phyloP scores from a whole-genome alignment of 2,329 filamentous ascomycete species.

The Penicillium sp. region DNA sequence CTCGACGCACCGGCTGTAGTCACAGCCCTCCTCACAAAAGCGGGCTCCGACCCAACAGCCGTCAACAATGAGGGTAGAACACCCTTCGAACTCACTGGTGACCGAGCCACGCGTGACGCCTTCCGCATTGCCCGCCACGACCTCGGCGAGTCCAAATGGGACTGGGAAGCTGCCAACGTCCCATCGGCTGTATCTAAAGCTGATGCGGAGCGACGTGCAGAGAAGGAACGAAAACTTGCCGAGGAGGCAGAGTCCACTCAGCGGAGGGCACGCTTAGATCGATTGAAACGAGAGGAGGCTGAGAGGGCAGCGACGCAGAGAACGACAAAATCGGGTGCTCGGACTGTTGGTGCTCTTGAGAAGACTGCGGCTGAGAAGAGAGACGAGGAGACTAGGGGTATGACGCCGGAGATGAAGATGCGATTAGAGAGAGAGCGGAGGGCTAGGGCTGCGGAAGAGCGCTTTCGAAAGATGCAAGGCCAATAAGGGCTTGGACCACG shows the following conservation, averaged over 20 bases:
- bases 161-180: conserved; percentile 74
- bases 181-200: conserved; percentile 65
- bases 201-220: conserved; percentile 66
- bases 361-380: conserved; percentile 77
- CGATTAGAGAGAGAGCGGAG: conserved; percentile 81
- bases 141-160: conserved; percentile 70
- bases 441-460: conserved; percentile 86
- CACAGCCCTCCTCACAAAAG: conserved; percentile 69
- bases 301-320: conserved; percentile 40
- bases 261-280: conserved; percentile 69
- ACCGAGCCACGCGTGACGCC: conserved; percentile 79
- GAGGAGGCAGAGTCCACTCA: conserved; percentile 66
- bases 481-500: conserved; percentile 13
- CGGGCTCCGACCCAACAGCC: conserved; percentile 67
- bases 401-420: conserved; percentile 83
- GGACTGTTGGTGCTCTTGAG: conserved; percentile 56
- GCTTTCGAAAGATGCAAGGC: conserved; percentile 64
- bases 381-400: conserved; percentile 76
- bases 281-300: conserved; percentile 62
- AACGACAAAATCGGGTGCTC: conserved; percentile 52
- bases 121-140: conserved; percentile 84
- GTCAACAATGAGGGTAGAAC: conserved; percentile 74
- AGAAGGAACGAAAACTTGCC: conserved; percentile 66
- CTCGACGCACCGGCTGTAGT: conserved; percentile 77
- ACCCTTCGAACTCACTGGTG: conserved; percentile 80